Conservation (phyloP, 2,329 filamentous ascomycete genomes). For the Monilinia fructigena region DNA sequence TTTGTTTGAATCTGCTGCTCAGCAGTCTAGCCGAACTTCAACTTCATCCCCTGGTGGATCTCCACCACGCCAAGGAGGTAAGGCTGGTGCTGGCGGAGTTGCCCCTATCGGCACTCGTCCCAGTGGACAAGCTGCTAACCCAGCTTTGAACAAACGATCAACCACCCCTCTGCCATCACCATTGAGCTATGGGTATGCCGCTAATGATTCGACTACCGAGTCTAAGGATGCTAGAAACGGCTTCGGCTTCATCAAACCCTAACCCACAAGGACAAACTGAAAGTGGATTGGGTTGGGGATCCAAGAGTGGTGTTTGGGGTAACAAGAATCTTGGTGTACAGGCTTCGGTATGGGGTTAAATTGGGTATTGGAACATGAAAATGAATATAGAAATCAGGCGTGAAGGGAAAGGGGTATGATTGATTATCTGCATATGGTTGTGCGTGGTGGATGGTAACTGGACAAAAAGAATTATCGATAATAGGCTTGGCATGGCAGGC, state of each 20-base stretch:
- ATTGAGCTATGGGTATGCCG: conserved; percentile 69
- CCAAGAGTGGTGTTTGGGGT: conserved; percentile 76
- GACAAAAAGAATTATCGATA: conserved; percentile 22
- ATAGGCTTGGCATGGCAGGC: conserved; percentile 26
- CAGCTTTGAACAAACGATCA: conserved; percentile 65
- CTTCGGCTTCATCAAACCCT: conserved; percentile 60
- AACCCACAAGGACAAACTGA: conserved; percentile 41
- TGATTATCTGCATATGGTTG: conserved; percentile 23
- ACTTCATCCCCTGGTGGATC: conserved; percentile 84
- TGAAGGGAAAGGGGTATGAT: conserved; percentile 17
- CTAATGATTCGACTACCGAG: conserved; percentile 50
- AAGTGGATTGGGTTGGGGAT: conserved; percentile 67
- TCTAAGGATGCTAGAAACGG: conserved; percentile 43
- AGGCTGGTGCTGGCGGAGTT: conserved; percentile 62
- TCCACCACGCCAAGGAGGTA: conserved; percentile 67
- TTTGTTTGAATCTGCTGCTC: conserved; percentile 57
- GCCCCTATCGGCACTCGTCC: conserved; percentile 94
- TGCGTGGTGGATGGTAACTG: conserved; percentile 14
- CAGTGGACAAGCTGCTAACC: conserved; percentile 56
- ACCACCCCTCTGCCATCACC: conserved; percentile 93
- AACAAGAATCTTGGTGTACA: conserved; percentile 79
- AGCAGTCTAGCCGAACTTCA: conserved; percentile 75
- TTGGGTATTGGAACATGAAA: neutral
- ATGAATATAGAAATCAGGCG: conserved; percentile 21
- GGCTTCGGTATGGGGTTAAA: conserved; percentile 89